These are phyloP conservation scores for Termitomyces sp. DNA, from an alignment of 768 basidiomycete species.

Conservation along the genomic window DNA sequence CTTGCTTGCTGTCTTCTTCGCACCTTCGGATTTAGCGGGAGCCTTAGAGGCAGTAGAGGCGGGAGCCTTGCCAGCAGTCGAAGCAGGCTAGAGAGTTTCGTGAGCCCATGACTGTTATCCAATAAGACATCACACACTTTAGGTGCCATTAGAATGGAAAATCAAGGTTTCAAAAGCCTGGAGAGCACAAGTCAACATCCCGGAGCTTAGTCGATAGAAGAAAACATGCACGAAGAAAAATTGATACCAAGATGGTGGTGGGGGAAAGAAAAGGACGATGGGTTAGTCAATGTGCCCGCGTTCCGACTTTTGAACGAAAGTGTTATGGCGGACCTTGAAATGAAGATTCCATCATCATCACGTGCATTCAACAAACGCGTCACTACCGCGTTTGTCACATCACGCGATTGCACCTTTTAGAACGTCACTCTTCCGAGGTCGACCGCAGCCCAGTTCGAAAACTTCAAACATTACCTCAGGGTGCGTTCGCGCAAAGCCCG, in stretches of 20 bases:
- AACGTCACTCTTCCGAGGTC: not conserved
- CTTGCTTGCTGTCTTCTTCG: conserved; percentile 47
- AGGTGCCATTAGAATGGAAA: conserved; percentile 24
- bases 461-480: too few species aligned
- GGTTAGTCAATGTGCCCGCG: conserved; percentile 11
- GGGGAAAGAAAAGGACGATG: conserved; percentile 14
- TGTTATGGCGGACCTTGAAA: conserved; percentile 16
- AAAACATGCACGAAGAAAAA: not conserved
- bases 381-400: conserved; percentile 15
- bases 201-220: not conserved
- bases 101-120: not conserved
- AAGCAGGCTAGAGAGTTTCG: conserved; percentile 44
- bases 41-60: conserved; percentile 44
- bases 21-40: conserved; percentile 41
- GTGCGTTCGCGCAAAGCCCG: too few species aligned
- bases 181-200: not conserved
- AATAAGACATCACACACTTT: conserved; percentile 20
- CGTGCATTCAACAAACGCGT: conserved; percentile 14
- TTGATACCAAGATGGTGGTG: conserved; percentile 20
- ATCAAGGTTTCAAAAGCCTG: not conserved
- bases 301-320: conserved; percentile 13
- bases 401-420: conserved; percentile 3
- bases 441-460: too few species aligned
- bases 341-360: not conserved
- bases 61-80: conserved; percentile 62